Conservation (phyloP, 1,284 basidiomycete genomes). For the Leccinum fallax region DNA sequence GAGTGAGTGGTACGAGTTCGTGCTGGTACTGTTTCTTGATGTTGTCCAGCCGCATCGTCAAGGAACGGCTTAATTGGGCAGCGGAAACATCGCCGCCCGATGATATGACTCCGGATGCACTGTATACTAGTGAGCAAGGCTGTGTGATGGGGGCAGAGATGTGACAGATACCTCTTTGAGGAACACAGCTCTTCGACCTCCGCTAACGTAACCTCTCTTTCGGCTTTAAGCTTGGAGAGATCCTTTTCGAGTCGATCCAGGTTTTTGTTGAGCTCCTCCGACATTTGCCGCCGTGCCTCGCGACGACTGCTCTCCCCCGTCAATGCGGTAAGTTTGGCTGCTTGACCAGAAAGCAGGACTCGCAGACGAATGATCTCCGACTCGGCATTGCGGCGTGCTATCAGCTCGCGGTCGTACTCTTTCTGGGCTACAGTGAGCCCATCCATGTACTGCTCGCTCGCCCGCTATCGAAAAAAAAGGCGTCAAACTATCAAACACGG, state of each 20-base stretch:
- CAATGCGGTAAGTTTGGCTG: constrained; percentile 80
- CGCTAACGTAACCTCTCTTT: constrained; percentile 89
- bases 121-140: constrained; percentile 25
- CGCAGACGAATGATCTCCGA: constrained; percentile 86
- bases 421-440: constrained; percentile 90
- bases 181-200: constrained; percentile 90
- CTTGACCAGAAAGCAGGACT: constrained; percentile 87
- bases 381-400: constrained; percentile 87
- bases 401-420: constrained; percentile 91
- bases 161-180: constrained; percentile 57
- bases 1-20: constrained; percentile 84
- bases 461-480: constrained; percentile 52
- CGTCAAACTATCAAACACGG: constrained; percentile 1
- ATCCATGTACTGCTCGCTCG: constrained; percentile 90
- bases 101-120: constrained; percentile 27
- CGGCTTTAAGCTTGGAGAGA: constrained; percentile 83
- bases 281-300: constrained; percentile 78
- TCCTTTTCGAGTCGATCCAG: constrained; percentile 83
- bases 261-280: constrained; percentile 77
- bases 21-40: constrained; percentile 87
- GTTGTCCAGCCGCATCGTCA: constrained; percentile 87
- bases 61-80: constrained; percentile 65
- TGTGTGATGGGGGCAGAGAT: constrained; percentile 13
- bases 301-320: constrained; percentile 77
- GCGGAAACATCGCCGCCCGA: constrained; percentile 45